Base-by-base conservation (phyloP, 139 green algal genomes). In the Klebsormidium nitens region DNA sequence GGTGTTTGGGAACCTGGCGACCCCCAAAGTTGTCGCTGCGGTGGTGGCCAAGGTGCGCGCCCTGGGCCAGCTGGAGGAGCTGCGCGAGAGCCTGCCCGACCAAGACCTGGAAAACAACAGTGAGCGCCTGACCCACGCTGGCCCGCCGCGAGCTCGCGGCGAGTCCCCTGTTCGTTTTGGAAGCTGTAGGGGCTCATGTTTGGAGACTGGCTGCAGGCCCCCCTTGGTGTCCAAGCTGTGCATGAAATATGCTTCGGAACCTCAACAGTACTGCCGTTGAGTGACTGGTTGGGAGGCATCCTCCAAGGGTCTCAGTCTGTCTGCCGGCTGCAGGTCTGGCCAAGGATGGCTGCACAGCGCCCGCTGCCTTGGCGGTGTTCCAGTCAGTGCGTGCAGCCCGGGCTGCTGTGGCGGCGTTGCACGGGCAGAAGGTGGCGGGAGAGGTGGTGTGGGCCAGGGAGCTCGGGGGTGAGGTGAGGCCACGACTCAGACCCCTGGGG, bases 391-490 rank as follows among this genome's bases (percentile, higher is more conserved):
- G 88, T 37, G 76, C 85, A 1, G 88, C 89, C 2, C 67, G 86
- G 59, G n/a, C 63, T 0, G 90, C 89, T 0, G 89, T 96, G 19
- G 55, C 80, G 5, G 61, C 79, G 69, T 79, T 96, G 72, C 91
- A 96, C 56, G 76, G 77, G 2, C 49, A 61, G 39, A 19, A 38
- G 11, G 59, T 63, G 4, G 72, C 68, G 1, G 67, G 82, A 0
- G 72, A 72, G 42, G 6, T 14, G 3, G 42, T 73, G 0, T 79
- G 76, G 76, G 60, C 46, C 6, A 59, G 76, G 26, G 59, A 76
- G 31, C 81, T 96, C 39, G 79, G 82, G 19, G 91, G 91, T 0
- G 91, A 72, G 64, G 64, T 72, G 26, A 60, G n/a, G n/a, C n/a
- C n/a, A n/a, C n/a, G n/a, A n/a, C n/a, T n/a, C n/a, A n/a, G n/a